Evolutionary conservation across 371 early-diverging fungal species (phyloP).

Genomic region (Cladochytrium tenue): DNA sequence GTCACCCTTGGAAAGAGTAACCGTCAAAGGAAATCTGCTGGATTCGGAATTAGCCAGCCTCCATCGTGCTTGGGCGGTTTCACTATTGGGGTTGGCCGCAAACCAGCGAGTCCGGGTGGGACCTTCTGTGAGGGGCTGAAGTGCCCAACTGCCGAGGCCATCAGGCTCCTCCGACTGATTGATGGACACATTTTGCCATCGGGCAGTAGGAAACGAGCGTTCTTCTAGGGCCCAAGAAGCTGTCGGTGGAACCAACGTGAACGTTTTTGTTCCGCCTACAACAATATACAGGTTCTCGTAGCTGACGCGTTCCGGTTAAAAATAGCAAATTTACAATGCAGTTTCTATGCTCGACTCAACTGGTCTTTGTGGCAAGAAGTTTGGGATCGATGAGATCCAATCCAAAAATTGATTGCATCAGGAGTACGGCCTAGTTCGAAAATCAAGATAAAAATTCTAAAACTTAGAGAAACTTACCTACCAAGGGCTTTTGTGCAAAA

Average conservation of each 20-base stretch:
- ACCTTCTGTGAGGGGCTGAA: slow-evolving; percentile 26
- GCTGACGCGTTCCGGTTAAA: too few species aligned
- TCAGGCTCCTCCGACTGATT: slow-evolving; percentile 8
- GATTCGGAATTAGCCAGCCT: slow-evolving; percentile 23
- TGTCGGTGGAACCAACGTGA: slow-evolving; percentile 70
- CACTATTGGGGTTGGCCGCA: slow-evolving; percentile 59
- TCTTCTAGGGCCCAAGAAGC: slow-evolving; percentile 69
- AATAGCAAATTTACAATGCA: too few species aligned
- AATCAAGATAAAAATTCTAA: neutral
- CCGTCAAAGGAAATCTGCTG: slow-evolving; percentile 42
- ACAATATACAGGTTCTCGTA: slow-evolving; percentile 82
- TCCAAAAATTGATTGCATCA: slow-evolving; percentile 83
- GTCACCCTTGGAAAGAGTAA: slow-evolving; percentile 67
- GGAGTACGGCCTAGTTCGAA: slow-evolving; percentile 44
- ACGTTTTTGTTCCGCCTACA: slow-evolving; percentile 69
- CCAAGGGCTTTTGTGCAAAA: slow-evolving; percentile 70
- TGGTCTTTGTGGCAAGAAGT: slow-evolving; percentile 80
- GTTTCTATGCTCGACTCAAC: too few species aligned
- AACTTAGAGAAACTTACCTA: slow-evolving; percentile 6
- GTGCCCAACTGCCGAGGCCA: neutral
- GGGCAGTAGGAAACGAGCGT: slow-evolving; percentile 15
- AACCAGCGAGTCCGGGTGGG: slow-evolving; percentile 65
- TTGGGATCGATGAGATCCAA: slow-evolving; percentile 62
- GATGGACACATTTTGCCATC: slow-evolving; percentile 13
- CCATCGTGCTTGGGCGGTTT: slow-evolving; percentile 13